Base-by-base conservation (phyloP, 148 eudicot genomes). In the Amaranthus cruentus region DNA sequence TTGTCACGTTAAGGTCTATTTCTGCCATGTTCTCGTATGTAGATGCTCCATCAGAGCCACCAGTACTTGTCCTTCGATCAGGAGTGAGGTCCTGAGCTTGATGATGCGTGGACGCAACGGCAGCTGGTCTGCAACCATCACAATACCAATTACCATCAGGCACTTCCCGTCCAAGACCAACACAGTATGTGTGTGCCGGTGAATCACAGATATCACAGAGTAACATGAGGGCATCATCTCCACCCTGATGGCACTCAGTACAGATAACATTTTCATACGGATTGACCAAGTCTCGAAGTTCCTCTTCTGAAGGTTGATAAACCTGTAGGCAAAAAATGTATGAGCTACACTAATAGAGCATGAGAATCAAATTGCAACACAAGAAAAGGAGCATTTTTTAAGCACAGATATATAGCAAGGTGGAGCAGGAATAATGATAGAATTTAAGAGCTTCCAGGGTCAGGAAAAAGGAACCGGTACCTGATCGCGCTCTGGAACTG, bases 101-200 rank as follows among this genome's bases (percentile, higher is more conserved):
- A 62, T 88, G 73, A 78, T 82, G 72, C 53, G 87, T 76, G 55
- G 84, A 79, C 62, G 74, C 91, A 54, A 83, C 81, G 74, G 84
- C 91, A 77, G 90, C 78, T 60, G 96, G 96, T 81, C 96, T 80
- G 72, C 99, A 95, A 79, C 92, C 94, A 65, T 92, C 96, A 77
- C 99, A 95, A 79, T 92, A 95, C 99, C 99, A 95, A 68, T 88
- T 92, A 64, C 97, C 97, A 73, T 85, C 96, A 46, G 98, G 98
- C 49, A 95, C 98, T 75, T 85, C 96, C 4, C 67, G 86, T 50
- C 93, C 96, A 46, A 95, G 92, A 76, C 98, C 98, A 69, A 95
- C 92, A 78, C 98, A 95, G 49, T 84, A 95, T 47, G 98, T 91
- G 83, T 95, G 98, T 42, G 98, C 96, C 75, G 98, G 96, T 72